These are phyloP conservation scores for Leptomonas pyrrhocoris DNA, from an alignment of 208 protist species.

Conservation along the genomic window DNA sequence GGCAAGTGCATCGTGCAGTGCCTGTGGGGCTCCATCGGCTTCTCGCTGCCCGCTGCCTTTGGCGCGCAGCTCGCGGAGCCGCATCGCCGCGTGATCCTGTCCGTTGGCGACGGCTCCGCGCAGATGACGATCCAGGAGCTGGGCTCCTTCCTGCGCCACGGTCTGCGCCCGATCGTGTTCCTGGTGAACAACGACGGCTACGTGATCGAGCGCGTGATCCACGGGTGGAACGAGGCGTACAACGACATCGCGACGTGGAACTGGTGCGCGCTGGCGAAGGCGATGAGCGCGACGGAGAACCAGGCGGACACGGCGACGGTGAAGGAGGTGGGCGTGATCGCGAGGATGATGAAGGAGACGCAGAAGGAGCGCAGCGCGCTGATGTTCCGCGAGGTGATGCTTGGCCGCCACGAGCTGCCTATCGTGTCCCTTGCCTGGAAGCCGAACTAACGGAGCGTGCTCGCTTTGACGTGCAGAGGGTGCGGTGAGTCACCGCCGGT, in stretches of 20 bases:
- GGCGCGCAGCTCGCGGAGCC: constrained; percentile 46
- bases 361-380: constrained; percentile 18
- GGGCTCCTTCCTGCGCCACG: constrained; percentile 41
- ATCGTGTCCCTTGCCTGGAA: constrained; percentile 27
- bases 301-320: constrained; percentile 17
- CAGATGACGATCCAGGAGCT: constrained; percentile 58
- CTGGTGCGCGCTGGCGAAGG: constrained; percentile 41
- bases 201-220: constrained; percentile 50
- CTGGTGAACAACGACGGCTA: constrained; percentile 65
- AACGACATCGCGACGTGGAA: constrained; percentile 55
- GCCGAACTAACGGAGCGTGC: not conserved
- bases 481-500: not conserved
- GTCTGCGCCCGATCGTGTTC: constrained; percentile 39
- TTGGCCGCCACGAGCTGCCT: constrained; percentile 45
- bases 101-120: constrained; percentile 41
- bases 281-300: constrained; percentile 13
- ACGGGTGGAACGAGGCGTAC: constrained; percentile 54
- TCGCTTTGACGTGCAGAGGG: too few species aligned
- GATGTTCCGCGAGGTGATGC: constrained; percentile 41
- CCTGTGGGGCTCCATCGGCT: constrained; percentile 55
- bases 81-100: constrained; percentile 37
- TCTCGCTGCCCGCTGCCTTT: constrained; percentile 44
- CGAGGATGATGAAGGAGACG: constrained; percentile 12
- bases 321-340: constrained; percentile 15
- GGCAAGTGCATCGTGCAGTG: constrained; percentile 29